Conservation (phyloP, 2,329 filamentous ascomycete species). For the Fusarium domesticum region DNA sequence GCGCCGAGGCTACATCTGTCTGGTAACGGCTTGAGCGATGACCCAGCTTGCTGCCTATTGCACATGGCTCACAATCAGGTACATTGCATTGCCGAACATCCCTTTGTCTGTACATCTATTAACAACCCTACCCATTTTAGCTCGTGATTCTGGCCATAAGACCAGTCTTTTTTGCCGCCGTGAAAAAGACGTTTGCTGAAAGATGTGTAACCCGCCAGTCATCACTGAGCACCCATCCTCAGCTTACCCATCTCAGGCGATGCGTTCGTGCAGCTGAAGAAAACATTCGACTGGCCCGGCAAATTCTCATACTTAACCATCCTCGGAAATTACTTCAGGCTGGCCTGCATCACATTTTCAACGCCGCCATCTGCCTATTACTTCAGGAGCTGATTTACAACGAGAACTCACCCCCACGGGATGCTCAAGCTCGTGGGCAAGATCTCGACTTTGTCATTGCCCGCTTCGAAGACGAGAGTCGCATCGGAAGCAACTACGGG, state of each 20-base stretch:
- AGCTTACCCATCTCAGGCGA: constrained; percentile 33
- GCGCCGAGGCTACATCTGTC: constrained; percentile 39
- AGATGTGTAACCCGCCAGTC: constrained; percentile 33
- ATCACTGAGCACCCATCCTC: constrained; percentile 23
- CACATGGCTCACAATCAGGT: constrained; percentile 50
- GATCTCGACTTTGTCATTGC: constrained; percentile 42
- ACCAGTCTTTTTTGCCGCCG: constrained; percentile 46
- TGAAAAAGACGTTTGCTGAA: constrained; percentile 46
- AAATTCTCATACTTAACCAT: constrained; percentile 37
- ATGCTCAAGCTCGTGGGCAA: constrained; percentile 20
- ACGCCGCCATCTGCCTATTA: constrained; percentile 47
- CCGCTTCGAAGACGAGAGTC: constrained; percentile 40
- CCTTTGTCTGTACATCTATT: neutral
- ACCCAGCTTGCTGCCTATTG: constrained; percentile 43
- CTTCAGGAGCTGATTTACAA: constrained; percentile 43
- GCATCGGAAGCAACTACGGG: constrained; percentile 38
- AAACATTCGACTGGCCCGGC: constrained; percentile 45
- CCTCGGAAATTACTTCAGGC: constrained; percentile 42
- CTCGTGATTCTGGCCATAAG: constrained; percentile 48
- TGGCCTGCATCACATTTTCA: constrained; percentile 49
- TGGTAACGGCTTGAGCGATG: constrained; percentile 34
- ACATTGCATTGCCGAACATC: neutral
- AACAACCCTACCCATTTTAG: constrained; percentile 17
- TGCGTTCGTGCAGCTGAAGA: constrained; percentile 45
- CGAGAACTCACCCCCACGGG: constrained; percentile 26